Base-by-base conservation (phyloP, 2,329 filamentous ascomycete species). In the Bimuria novae-zelandiae region DNA sequence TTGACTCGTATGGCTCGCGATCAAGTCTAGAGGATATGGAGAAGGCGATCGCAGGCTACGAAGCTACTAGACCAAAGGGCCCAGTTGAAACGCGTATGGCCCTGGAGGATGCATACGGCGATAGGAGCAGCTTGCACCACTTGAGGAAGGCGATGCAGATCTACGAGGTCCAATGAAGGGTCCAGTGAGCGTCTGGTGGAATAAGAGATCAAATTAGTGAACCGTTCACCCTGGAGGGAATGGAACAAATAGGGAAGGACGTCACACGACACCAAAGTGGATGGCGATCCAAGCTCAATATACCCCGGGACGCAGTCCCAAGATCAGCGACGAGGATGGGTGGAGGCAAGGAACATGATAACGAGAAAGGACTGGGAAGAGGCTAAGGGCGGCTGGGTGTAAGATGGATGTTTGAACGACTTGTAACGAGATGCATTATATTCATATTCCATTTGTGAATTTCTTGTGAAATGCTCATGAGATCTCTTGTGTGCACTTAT, bases 91-190 rank as follows among this genome's bases (percentile, higher is more conserved):
- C 63, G 46, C 76, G 77, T 49, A 65, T 65, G 41, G 62, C 70
- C 4, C 57, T 79, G n/a, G 75, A 79, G 71, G 75, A 79, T 30
- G 76, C 77, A 1, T 80, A 79, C 49, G 77, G 77, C 11, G 74
- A 75, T 47, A 75, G 77, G 55, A 71, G 69, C 11, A 77, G 71
- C 40, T 52, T 79, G 41, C 64, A 73, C 21, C 76, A 79, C 61
- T 59, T 80, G n/a, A 68, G 78, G 56, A 68, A 75, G 32, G 77
- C 77, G 14, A 65, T 79, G 62, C 68, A 77, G 29, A 65, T 75
- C 23, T 80, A 79, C 41, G 73, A 76, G 53, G 64, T 75, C 5
- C 72, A 73, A 59, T 78, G 63, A 71, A 39, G 39, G 40, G 40
- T 7, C 11, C 8, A 3, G 11, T 40, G 49, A 43, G 22, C n/a